Conservation (phyloP, 306 rosid species). For the Medicago lupulina region DNA sequence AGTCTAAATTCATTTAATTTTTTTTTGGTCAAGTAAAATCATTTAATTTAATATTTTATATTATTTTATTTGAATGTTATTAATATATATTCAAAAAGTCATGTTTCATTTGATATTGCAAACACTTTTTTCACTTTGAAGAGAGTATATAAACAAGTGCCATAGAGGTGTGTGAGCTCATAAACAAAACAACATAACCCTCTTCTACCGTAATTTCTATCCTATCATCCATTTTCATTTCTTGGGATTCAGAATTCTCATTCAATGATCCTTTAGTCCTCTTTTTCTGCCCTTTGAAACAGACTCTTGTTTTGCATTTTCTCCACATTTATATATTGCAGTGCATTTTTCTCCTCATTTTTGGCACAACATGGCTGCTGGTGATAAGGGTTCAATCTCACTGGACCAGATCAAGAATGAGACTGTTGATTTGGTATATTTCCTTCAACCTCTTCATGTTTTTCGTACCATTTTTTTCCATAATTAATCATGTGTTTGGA, state of each 20-base stretch:
- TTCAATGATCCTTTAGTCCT: conserved; percentile 45
- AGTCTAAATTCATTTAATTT: not conserved
- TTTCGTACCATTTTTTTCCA: not conserved
- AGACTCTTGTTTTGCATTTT: not conserved
- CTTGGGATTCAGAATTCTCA: conserved; percentile 57
- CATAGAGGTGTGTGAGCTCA: not conserved
- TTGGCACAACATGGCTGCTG: conserved; percentile 51
- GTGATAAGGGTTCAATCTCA: conserved; percentile 50
- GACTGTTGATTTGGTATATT: conserved; percentile 89
- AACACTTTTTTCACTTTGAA: not conserved
- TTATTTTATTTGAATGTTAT: no score
- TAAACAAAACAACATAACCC: not conserved
- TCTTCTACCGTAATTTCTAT: not conserved
- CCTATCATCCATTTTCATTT: not conserved
- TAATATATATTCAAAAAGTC: not conserved
- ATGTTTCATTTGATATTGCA: not conserved
- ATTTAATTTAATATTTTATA: not conserved
- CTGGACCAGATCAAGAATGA: conserved; percentile 89
- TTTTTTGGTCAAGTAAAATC: no score
- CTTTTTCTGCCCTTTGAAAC: not conserved
- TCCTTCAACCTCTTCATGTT: not conserved
- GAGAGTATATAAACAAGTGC: conserved; percentile 41
- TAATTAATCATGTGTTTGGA: not conserved
- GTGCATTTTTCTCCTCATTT: not conserved
- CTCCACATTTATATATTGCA: not conserved